Conservation (phyloP, 306 rosid species). For the Quercus aquifolioides region DNA sequence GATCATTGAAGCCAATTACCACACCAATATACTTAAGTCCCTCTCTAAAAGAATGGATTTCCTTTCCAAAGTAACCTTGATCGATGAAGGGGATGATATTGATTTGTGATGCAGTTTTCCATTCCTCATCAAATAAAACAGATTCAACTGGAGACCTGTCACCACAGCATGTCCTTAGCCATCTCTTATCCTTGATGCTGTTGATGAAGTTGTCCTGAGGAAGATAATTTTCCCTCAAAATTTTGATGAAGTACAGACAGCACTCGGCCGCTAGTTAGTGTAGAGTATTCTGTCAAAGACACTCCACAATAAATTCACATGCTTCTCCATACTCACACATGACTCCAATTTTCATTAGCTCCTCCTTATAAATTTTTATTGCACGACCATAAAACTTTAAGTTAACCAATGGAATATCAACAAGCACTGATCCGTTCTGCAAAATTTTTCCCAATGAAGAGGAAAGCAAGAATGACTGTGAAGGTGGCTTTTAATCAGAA, state of each 20-base stretch:
- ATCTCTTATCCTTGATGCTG: background rate
- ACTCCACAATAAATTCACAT: slow-evolving; percentile 50
- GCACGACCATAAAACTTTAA: slow-evolving; percentile 35
- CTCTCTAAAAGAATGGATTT: too few species aligned
- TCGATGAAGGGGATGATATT: too few species aligned
- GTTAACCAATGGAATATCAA: slow-evolving; percentile 69
- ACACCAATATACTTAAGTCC: too few species aligned
- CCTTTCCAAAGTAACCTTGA: too few species aligned
- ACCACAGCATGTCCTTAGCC: too few species aligned
- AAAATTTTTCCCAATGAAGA: too few species aligned
- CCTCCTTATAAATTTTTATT: slow-evolving; percentile 45
- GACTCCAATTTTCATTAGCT: slow-evolving; percentile 62
- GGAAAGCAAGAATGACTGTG: too few species aligned
- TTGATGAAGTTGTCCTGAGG: slow-evolving; percentile 29
- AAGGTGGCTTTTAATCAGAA: slow-evolving; percentile 36
- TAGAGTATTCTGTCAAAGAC: slow-evolving; percentile 41
- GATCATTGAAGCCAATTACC: background rate
- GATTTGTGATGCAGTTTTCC: too few species aligned
- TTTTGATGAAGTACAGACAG: slow-evolving; percentile 51
- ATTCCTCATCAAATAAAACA: too few species aligned
- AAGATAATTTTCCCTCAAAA: slow-evolving; percentile 26
- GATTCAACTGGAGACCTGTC: too few species aligned
- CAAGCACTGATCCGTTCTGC: slow-evolving; percentile 39
- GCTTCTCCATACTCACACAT: slow-evolving; percentile 67
- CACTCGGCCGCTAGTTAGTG: slow-evolving; percentile 34